Percentiles rank a stretch among this genome's conserved stretches.
Conservation (phyloP, 306 rosid genomes). For the Dryas alaskensis region DNA sequence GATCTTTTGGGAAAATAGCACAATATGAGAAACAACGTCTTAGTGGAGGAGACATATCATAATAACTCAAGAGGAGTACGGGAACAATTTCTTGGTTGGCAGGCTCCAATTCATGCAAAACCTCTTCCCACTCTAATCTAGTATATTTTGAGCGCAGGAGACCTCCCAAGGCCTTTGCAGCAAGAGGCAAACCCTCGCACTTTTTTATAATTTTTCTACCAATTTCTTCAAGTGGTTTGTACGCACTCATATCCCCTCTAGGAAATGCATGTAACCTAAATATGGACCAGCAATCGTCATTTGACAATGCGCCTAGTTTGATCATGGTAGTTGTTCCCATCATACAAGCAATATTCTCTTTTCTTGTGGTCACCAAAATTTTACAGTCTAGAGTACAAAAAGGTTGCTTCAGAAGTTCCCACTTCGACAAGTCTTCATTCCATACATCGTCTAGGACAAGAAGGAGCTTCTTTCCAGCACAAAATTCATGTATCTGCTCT, state of each 20-base stretch:
- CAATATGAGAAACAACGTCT: constrained; percentile 23
- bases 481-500: background rate
- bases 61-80: constrained; percentile 9
- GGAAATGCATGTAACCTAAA: constrained; percentile 5
- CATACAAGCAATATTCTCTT: constrained; percentile 12
- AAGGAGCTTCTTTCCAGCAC: background rate
- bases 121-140: constrained; percentile 6
- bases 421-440: background rate
- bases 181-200: constrained; percentile 21
- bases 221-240: background rate
- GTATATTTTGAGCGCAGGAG: constrained; percentile 12
- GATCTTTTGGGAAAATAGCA: constrained; percentile 15
- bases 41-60: constrained; percentile 12
- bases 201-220: constrained; percentile 1
- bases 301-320: background rate
- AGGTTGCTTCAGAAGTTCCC: background rate
- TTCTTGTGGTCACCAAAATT: constrained; percentile 22
- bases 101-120: constrained; percentile 4
- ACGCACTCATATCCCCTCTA: background rate
- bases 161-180: constrained; percentile 16
- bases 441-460: constrained; percentile 16
- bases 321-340: constrained; percentile 7
- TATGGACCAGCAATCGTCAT: constrained; percentile 11
- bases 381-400: background rate
- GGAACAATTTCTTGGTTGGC: background rate